These are phyloP conservation scores for Monosporascus sp. DNA, from an alignment of 2,329 filamentous ascomycete genomes.

Conservation along the genomic window DNA sequence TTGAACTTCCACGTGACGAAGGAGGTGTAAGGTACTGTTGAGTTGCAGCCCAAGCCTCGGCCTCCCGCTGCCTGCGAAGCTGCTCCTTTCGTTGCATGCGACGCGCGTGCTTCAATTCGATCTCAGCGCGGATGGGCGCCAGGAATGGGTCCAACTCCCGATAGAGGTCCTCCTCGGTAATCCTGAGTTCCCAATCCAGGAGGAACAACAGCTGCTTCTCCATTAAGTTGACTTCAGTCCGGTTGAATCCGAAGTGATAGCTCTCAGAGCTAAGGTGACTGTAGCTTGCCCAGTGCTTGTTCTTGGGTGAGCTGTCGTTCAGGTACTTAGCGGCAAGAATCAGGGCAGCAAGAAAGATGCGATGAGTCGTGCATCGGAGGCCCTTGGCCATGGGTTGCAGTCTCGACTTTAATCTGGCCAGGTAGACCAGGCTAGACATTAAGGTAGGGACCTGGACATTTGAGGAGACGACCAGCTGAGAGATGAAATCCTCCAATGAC, in stretches of 20 bases:
- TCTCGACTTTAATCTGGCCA: conserved; percentile 74
- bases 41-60: conserved; percentile 31
- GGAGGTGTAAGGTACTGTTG: conserved; percentile 41
- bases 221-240: conserved; percentile 98
- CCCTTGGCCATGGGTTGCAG: conserved; percentile 94
- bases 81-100: conserved; percentile 40
- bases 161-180: conserved; percentile 81
- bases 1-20: conserved; percentile 36
- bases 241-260: conserved; percentile 79
- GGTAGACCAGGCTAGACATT: conserved; percentile 95
- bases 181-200: conserved; percentile 88
- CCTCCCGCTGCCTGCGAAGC: conserved; percentile 39
- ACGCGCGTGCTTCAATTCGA: conserved; percentile 46
- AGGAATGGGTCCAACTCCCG: conserved; percentile 84
- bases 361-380: conserved; percentile 91
- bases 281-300: conserved; percentile 99
- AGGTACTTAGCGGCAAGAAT: conserved; percentile 93
- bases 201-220: conserved; percentile 97
- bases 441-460: conserved; percentile 96
- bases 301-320: conserved; percentile 98
- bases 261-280: conserved; percentile 64
- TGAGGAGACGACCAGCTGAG: conserved; percentile 81
- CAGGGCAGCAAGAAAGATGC: conserved; percentile 88
- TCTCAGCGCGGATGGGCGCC: conserved; percentile 67
- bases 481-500: conserved; percentile 85